Evolutionary conservation across 345 rosid genomes (phyloP).

Genomic region (Murraya koenigii): DNA sequence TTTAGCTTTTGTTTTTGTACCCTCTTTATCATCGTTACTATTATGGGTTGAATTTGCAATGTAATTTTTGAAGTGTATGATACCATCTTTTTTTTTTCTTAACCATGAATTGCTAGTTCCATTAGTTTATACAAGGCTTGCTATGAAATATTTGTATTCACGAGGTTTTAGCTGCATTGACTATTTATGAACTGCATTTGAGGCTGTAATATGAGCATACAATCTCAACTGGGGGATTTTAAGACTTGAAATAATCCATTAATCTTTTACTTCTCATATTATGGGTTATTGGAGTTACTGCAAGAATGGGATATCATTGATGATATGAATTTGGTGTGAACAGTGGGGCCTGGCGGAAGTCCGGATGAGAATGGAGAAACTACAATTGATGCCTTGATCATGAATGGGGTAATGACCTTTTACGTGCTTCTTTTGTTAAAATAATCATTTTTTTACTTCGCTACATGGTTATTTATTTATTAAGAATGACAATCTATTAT

Average conservation of each 20-base stretch:
- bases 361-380: constrained; percentile 96
- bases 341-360: constrained; percentile 99
- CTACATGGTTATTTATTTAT: neutral
- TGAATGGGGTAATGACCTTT: constrained; percentile 72
- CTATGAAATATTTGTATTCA: neutral
- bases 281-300: constrained; percentile 5
- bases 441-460: neutral
- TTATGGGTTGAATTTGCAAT: neutral
- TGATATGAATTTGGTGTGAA: constrained; percentile 20
- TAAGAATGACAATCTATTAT: constrained; percentile 18
- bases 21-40: neutral
- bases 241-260: neutral
- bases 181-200: neutral
- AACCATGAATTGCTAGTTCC: neutral
- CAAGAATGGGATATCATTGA: constrained; percentile 2
- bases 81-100: neutral
- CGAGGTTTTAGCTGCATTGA: neutral
- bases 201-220: neutral
- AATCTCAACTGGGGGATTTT: neutral
- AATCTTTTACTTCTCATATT: neutral
- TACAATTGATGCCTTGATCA: constrained; percentile 85
- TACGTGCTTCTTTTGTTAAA: neutral
- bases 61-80: neutral
- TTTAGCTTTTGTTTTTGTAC: neutral
- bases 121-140: neutral